Base-by-base conservation (phyloP, 2,329 filamentous ascomycete genomes). In the Pseudopithomyces maydicus region DNA sequence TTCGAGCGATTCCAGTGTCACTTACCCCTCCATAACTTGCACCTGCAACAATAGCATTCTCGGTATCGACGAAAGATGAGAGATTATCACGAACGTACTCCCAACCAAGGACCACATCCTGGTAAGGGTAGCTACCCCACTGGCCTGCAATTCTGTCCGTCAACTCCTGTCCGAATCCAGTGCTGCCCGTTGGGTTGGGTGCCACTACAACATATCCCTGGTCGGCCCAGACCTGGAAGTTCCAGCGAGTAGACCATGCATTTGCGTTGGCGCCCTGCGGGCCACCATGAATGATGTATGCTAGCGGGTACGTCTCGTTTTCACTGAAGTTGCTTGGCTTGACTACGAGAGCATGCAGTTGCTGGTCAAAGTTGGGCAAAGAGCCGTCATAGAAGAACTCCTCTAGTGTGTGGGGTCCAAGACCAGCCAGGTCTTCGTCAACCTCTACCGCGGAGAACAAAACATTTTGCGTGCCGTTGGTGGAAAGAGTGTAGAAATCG, bases 51-150 rank as follows among this genome's bases (percentile, higher is more conserved):
- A 94, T 90, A 2, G 90, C 88, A n/a, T 87, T 83, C 10, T 81
- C 75, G 1, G 85, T 88, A 68, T 94, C 90, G 44, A 92, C 83
- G 63, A 87, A 90, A 1, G 81, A 50, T n/a, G 47, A 74, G 66
- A 92, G 74, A 55, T 89, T 81, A 41, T 84, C 77, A 61, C 85
- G 83, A 43, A 96, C 82, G 72, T 92, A 86, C 66, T 94, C 88
- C 74, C 92, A 92, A 57, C 87, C 88, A 62, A 89, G 88, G 38
- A 91, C 90, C 15, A 97, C 80, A 70, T 97, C 93, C 7, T 90
- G 77, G 74, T 96, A 97, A 0, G 93, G 93, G 54, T 85, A 83
- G n/a, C 90, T 89, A 61, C 92, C 93, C 93, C 93, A 97, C 58
- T 95, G 82, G 54, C 87, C 83, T 49, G 85, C 82, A 68, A 97